Percentiles rank a stretch among this genome's conserved stretches.
These are phyloP conservation scores for Chaetothyriales sp. DNA, from an alignment of 2,329 filamentous ascomycete genomes.

Conservation along the genomic window DNA sequence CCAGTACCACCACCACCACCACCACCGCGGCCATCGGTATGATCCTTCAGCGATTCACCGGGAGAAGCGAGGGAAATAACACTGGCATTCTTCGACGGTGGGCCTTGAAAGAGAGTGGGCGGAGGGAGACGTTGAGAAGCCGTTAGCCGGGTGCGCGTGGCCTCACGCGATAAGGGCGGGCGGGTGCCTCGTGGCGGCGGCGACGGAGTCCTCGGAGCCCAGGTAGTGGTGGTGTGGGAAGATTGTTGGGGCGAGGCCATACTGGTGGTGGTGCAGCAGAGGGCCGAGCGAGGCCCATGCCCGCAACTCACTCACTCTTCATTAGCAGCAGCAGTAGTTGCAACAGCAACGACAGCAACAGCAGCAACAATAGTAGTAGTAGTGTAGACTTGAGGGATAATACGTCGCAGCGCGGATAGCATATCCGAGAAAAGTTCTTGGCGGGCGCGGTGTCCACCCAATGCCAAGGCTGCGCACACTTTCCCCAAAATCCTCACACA, in stretches of 20 bases:
- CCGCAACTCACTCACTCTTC: background rate
- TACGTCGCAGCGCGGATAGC: background rate
- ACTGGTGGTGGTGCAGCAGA: background rate
- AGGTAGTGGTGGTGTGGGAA: background rate
- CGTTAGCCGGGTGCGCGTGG: background rate
- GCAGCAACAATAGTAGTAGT: too few species aligned
- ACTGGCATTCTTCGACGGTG: constrained; percentile 62
- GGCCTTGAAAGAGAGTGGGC: constrained; percentile 64
- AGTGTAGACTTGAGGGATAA: too few species aligned
- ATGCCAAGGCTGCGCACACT: background rate
- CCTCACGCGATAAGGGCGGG: background rate
- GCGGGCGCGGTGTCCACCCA: background rate
- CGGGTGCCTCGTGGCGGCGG: background rate
- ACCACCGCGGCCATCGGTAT: constrained; percentile 6
- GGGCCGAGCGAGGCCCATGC: background rate
- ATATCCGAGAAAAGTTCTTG: background rate
- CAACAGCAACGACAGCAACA: too few species aligned
- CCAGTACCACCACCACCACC: too few species aligned
- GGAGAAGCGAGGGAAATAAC: constrained; percentile 44
- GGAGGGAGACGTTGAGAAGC: constrained; percentile 46
- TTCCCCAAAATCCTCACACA: constrained; percentile 20
- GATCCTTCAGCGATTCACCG: constrained; percentile 12
- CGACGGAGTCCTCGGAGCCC: background rate
- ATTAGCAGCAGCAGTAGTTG: background rate
- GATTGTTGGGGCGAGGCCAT: background rate